Conservation (phyloP, 352 stramenopile genomes). For the Phytophthora macrochlamydospora region DNA sequence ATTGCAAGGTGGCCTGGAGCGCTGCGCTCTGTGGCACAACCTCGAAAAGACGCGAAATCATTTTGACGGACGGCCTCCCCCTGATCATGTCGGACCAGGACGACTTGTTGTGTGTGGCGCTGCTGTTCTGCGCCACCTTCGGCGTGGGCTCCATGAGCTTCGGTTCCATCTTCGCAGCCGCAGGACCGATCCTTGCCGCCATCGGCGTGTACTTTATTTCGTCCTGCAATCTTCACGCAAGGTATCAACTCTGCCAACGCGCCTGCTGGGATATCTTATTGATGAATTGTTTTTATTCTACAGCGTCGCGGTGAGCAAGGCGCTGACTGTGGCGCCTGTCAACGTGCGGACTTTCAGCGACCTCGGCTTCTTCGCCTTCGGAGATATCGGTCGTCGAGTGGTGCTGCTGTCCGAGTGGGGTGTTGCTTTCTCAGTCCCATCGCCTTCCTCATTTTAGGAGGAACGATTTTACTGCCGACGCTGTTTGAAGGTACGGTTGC, state of each 20-base stretch:
- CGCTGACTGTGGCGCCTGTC: conserved; percentile 50
- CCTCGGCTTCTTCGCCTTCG: conserved; percentile 70
- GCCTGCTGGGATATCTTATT: too few relatives aligned
- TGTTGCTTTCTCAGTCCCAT: conserved; percentile 74
- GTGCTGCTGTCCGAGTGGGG: conserved; percentile 60
- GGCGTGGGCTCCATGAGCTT: conserved; percentile 80
- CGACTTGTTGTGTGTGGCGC: conserved; percentile 58
- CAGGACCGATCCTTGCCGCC: conserved; percentile 58
- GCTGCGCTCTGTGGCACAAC: neutral
- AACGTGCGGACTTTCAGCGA: conserved; percentile 76
- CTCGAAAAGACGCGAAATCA: conserved; percentile 31
- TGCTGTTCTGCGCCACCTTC: conserved; percentile 81
- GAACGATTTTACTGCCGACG: conserved; percentile 62
- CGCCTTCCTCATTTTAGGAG: conserved; percentile 72
- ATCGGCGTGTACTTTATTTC: conserved; percentile 77
- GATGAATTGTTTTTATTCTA: neutral
- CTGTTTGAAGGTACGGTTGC: conserved; percentile 40
- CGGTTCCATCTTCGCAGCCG: conserved; percentile 62
- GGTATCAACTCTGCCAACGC: conserved; percentile 15
- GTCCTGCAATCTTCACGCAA: conserved; percentile 77
- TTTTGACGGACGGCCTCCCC: neutral
- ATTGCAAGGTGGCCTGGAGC: neutral
- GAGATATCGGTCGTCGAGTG: conserved; percentile 45
- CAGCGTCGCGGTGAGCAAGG: conserved; percentile 68
- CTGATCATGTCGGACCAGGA: conserved; percentile 35